Conservation (phyloP, 345 rosid species). For the Conringia planisiliqua region DNA sequence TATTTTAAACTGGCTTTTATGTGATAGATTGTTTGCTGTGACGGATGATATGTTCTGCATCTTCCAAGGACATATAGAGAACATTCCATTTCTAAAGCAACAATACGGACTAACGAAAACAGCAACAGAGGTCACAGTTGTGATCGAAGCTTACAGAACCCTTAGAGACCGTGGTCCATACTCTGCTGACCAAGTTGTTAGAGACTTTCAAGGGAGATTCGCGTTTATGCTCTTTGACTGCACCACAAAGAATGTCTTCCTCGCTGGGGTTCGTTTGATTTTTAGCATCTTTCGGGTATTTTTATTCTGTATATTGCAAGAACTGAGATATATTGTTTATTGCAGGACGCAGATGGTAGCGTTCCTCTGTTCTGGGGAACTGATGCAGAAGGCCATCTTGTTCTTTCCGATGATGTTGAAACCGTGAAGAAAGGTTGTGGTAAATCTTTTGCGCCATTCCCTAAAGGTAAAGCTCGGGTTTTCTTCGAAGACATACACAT, state of each 20-base stretch:
- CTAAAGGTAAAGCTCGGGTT: slow-evolving; percentile 55
- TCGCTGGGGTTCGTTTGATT: slow-evolving; percentile 62
- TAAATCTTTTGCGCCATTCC: slow-evolving; percentile 92
- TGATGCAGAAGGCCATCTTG: slow-evolving; percentile 77
- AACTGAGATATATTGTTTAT: slow-evolving; percentile 9
- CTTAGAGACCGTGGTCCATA: slow-evolving; percentile 97
- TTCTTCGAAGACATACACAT: background rate
- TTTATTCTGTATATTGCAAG: background rate
- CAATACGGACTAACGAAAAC: slow-evolving; percentile 89
- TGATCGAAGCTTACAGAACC: slow-evolving; percentile 88
- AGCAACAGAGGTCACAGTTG: slow-evolving; percentile 81
- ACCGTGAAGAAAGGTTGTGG: slow-evolving; percentile 81
- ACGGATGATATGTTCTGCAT: slow-evolving; percentile 93
- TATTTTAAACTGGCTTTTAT: background rate
- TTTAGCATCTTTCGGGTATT: background rate
- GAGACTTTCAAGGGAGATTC: slow-evolving; percentile 76
- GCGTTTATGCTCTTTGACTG: slow-evolving; percentile 75
- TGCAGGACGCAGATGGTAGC: slow-evolving; percentile 81
- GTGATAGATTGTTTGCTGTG: slow-evolving; percentile 70
- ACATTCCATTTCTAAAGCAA: slow-evolving; percentile 78
- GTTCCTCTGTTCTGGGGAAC: slow-evolving; percentile 90
- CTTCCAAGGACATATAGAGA: slow-evolving; percentile 93
- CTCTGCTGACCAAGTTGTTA: slow-evolving; percentile 89
- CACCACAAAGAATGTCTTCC: slow-evolving; percentile 53
- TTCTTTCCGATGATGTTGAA: slow-evolving; percentile 66